Evolutionary conservation across 768 basidiomycete genomes (phyloP), one percentile per base, ranked within the genome.

Genomic region (Tylopilus rubrobrunneus): DNA sequence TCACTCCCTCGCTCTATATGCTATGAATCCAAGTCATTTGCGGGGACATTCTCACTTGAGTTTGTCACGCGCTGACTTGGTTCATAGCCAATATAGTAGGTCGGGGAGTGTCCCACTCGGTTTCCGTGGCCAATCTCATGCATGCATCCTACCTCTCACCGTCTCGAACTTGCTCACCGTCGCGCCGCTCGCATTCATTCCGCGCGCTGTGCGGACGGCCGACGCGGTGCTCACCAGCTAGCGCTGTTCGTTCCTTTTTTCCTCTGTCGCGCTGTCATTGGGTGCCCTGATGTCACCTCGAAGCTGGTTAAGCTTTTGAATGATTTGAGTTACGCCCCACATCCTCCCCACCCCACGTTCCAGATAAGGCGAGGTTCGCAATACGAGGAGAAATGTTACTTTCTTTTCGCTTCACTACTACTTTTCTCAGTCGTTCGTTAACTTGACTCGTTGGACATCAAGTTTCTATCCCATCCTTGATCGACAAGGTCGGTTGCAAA

Each of bases 41-140:
- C 58, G 48, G 60, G 58, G 55, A 64, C 67, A 61, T 55, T 55
- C 70, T 71, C 69, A 57, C 2, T 73, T 57, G 71, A 72, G 72
- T 60, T 58, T 62, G 67, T 59, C 60, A 62, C 28, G 62, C 62
- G 46, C 31, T 67, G 66, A 63, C 65, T 78, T 71, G 80, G 78
- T 81, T 82, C 80, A 82, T 81, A 80, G 79, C 74, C 77, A 73
- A 77, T 74, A 78, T 78, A 76, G 76, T 76, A 73, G 72, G 29
- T 1, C 29, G 51, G 63, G 74, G 34, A 71, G 77, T 68, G 77
- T 75, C 74, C 67, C 58, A 60, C 57, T 25, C 28, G 61, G 58
- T 41, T 25, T 59, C 46, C 8, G 28, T 55, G 47, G 55, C 17
- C 34, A 47, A 45, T 59, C 29, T 53, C 56, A 45, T 4, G 51